Evolutionary conservation across 495 filamentous ascomycete genomes (phyloP).

Genomic region (Penicillium chermesinum): DNA sequence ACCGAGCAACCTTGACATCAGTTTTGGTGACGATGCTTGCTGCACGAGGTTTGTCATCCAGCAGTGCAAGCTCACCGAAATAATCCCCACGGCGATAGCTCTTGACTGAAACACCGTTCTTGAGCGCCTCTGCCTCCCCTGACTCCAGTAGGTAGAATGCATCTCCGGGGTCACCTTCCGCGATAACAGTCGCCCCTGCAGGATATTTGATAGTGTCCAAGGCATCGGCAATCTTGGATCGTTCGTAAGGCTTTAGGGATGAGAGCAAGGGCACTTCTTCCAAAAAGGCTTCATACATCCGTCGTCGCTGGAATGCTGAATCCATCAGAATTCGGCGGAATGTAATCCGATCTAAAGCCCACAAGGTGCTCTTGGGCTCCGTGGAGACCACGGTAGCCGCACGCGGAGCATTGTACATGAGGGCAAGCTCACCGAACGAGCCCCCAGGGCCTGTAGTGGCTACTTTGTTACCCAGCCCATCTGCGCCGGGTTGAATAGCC

Average conservation of each 20-base stretch:
- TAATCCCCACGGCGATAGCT: conserved; percentile 87
- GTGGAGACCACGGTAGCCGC: conserved; percentile 92
- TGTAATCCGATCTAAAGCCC: conserved; percentile 91
- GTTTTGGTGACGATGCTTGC: conserved; percentile 78
- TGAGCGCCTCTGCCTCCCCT: conserved; percentile 84
- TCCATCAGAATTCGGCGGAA: conserved; percentile 99
- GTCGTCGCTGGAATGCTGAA: conserved; percentile 88
- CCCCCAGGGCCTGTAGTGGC: conserved; percentile 77
- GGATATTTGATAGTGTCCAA: conserved; percentile 85
- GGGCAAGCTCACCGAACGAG: conserved; percentile 93
- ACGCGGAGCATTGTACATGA: conserved; percentile 98
- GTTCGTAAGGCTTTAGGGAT: conserved; percentile 81
- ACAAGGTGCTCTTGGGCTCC: conserved; percentile 73
- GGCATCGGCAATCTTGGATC: conserved; percentile 94
- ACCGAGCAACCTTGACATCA: conserved; percentile 82
- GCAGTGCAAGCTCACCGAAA: conserved; percentile 89
- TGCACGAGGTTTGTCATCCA: conserved; percentile 92
- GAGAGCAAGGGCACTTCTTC: conserved; percentile 90
- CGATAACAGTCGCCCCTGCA: conserved; percentile 75
- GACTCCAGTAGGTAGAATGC: conserved; percentile 89
- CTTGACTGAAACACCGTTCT: conserved; percentile 63
- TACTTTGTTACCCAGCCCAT: conserved; percentile 85
- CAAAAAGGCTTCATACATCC: conserved; percentile 97
- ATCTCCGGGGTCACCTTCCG: conserved; percentile 85
- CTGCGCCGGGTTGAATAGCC: conserved; percentile 69